phyloP scores from a whole-genome alignment of 73 alveolate genomes.

The Symbiodinium pilosum region DNA sequence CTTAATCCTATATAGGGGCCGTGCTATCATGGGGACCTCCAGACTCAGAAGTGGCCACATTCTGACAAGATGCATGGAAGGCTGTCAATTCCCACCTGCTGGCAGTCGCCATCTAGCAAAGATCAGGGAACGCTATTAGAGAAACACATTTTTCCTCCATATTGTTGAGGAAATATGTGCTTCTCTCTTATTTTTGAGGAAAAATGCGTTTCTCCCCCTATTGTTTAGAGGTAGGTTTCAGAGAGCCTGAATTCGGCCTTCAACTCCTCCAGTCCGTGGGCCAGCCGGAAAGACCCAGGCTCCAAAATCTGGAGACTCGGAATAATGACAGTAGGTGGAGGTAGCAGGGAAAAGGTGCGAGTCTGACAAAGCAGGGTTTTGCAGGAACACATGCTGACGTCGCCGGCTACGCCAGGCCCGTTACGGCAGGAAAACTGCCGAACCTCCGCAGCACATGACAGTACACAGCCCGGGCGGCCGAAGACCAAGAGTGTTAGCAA shows the following conservation, averaged over 20 bases:
- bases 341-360: background rate
- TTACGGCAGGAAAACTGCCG: background rate
- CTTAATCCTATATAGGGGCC: no score
- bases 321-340: background rate
- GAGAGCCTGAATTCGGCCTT: background rate
- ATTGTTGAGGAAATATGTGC: no score
- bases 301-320: background rate
- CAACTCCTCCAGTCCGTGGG: background rate
- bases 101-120: background rate
- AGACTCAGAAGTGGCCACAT: no score
- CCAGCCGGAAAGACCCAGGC: background rate
- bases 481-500: no score
- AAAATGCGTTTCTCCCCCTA: no score
- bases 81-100: background rate
- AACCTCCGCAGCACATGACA: background rate
- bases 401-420: background rate
- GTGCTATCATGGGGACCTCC: no score
- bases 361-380: background rate
- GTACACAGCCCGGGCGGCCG: conserved; percentile 6
- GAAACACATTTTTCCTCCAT: no score
- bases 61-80: background rate
- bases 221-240: background rate
- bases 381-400: background rate
- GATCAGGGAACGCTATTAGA: background rate
- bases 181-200: no score